These are phyloP conservation scores for Hura crepitans DNA, from an alignment of 441 rosid genomes.

Conservation along the genomic window DNA sequence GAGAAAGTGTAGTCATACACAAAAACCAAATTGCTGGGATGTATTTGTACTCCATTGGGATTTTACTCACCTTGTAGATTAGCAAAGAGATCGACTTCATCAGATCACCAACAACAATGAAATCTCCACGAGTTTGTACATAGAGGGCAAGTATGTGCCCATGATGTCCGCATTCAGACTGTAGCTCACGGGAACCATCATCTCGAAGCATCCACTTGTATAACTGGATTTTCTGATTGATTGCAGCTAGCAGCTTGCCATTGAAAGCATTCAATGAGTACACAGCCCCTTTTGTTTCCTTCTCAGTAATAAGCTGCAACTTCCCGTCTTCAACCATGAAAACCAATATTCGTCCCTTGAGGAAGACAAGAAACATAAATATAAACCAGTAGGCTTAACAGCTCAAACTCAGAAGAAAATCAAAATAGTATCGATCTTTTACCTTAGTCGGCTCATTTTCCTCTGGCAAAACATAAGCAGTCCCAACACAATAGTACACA, in stretches of 20 bases:
- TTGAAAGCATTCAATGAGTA: conserved; percentile 88
- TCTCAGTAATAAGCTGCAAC: conserved; percentile 82
- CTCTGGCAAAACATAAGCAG: conserved; percentile 95
- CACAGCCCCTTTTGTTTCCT: conserved; percentile 95
- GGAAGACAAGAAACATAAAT: conserved; percentile 10
- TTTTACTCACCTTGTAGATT: conserved; percentile 64
- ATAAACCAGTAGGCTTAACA: background rate
- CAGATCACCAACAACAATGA: conserved; percentile 94
- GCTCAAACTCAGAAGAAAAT: background rate
- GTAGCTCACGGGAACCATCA: conserved; percentile 85
- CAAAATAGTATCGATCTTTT: background rate
- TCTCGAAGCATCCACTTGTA: conserved; percentile 97
- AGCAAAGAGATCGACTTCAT: conserved; percentile 95
- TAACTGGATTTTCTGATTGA: conserved; percentile 91
- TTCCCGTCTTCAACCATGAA: conserved; percentile 85
- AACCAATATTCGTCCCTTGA: conserved; percentile 89
- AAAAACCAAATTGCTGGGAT: background rate
- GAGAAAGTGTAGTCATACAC: background rate
- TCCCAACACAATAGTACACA: conserved; percentile 92
- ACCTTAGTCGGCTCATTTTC: conserved; percentile 98
- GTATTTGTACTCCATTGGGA: background rate
- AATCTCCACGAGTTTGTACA: conserved; percentile 97
- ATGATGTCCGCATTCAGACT: conserved; percentile 96
- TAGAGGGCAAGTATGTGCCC: conserved; percentile 97
- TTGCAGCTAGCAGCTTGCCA: conserved; percentile 89